Percentiles rank a stretch among this genome's conserved stretches.
phyloP scores from a whole-genome alignment of 352 stramenopile genomes.

The Pythium brachiatum region DNA sequence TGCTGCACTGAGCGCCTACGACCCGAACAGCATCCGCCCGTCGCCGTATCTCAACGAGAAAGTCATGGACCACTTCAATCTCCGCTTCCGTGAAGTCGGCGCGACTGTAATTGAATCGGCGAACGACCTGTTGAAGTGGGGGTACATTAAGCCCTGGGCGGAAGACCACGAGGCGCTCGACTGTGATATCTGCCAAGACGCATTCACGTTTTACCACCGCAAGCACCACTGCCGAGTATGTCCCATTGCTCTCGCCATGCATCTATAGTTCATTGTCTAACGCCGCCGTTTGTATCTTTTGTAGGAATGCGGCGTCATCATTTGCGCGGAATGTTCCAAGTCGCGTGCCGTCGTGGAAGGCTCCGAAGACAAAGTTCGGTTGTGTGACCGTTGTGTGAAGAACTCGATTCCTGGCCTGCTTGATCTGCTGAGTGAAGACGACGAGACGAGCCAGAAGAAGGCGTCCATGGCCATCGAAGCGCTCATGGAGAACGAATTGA shows the following conservation, averaged over 20 bases:
- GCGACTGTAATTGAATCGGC: slow-evolving; percentile 77
- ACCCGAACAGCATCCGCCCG: slow-evolving; percentile 46
- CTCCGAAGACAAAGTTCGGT: slow-evolving; percentile 64
- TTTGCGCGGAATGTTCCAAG: slow-evolving; percentile 84
- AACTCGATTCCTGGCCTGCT: slow-evolving; percentile 74
- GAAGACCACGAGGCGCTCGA: slow-evolving; percentile 78
- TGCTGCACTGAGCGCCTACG: slow-evolving; percentile 62
- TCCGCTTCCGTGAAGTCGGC: slow-evolving; percentile 62
- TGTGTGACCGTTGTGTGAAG: slow-evolving; percentile 86
- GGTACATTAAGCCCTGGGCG: slow-evolving; percentile 86
- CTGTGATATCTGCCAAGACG: slow-evolving; percentile 69
- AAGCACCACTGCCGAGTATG: slow-evolving; percentile 84
- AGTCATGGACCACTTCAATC: slow-evolving; percentile 73
- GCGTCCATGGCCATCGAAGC: slow-evolving; percentile 78
- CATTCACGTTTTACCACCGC: slow-evolving; percentile 80
- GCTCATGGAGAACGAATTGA: slow-evolving; percentile 79
- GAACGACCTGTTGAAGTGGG: slow-evolving; percentile 84
- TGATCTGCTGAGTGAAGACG: slow-evolving; percentile 43
- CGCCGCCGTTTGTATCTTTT: not conserved
- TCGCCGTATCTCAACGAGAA: slow-evolving; percentile 85
- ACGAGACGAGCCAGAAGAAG: slow-evolving; percentile 60
- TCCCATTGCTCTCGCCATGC: not conserved
- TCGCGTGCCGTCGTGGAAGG: slow-evolving; percentile 83
- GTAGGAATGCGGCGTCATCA: slow-evolving; percentile 85
- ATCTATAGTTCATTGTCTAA: not conserved